Percentiles rank a stretch among this genome's conserved stretches.
Evolutionary conservation across 192 early-diverging fungal genomes (phyloP).

Genomic region (Mortierella antarctica): DNA sequence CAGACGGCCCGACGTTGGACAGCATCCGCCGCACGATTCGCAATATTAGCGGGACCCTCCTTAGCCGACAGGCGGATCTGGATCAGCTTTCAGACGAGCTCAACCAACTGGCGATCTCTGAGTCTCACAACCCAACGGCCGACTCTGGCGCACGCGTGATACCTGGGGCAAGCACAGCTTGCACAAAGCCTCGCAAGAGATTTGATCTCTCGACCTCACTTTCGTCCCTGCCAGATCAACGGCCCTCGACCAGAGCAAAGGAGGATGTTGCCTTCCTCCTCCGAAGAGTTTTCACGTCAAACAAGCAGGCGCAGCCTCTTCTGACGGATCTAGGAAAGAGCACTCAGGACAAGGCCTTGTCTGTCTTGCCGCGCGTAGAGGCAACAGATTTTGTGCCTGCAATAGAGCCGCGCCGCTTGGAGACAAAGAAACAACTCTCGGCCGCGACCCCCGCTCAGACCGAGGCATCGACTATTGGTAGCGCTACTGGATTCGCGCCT

Average conservation of each 20-base stretch:
- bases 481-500: not conserved
- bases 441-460: slow-evolving; percentile 8
- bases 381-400: slow-evolving; percentile 29
- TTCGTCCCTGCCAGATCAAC: not conserved
- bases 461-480: not conserved
- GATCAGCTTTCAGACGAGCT: slow-evolving; percentile 48
- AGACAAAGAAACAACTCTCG: slow-evolving; percentile 34
- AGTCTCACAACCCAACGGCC: not conserved
- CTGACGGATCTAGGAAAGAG: not conserved
- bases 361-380: slow-evolving; percentile 16
- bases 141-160: not conserved
- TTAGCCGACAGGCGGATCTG: slow-evolving; percentile 58
- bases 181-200: not conserved
- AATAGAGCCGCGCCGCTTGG: slow-evolving; percentile 33
- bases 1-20: slow-evolving; percentile 50
- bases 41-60: slow-evolving; percentile 51
- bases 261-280: slow-evolving; percentile 24
- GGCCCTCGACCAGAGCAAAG: slow-evolving; percentile 8
- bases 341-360: slow-evolving; percentile 3
- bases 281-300: slow-evolving; percentile 14
- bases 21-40: slow-evolving; percentile 59
- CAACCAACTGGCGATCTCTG: slow-evolving; percentile 23
- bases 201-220: not conserved
- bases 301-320: slow-evolving; percentile 11
- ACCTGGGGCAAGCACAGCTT: not conserved